Evolutionary conservation across 176 grass and related monocot species (phyloP).

Genomic region (Secale cereale): DNA sequence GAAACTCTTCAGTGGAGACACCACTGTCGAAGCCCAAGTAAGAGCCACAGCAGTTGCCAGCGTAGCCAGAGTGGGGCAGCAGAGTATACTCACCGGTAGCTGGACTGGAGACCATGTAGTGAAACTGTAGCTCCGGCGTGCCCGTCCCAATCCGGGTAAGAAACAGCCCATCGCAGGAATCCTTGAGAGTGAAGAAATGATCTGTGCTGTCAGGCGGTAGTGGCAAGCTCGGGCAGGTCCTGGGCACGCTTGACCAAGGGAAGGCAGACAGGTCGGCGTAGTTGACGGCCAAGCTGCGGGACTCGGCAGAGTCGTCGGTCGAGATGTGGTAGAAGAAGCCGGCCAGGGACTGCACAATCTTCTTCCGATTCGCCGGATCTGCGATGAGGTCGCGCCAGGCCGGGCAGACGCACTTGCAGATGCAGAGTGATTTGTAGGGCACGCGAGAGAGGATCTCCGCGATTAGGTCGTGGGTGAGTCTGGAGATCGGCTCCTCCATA

Average conservation of each 20-base stretch:
- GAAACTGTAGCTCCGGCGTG: too few species aligned
- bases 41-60: too few species aligned
- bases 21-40: not conserved
- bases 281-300: not conserved
- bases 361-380: not conserved
- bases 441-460: not conserved
- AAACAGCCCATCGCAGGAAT: not conserved
- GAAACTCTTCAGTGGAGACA: not conserved
- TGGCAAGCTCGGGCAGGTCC: not conserved
- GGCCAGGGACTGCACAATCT: not conserved
- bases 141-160: too few species aligned
- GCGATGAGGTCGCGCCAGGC: not conserved
- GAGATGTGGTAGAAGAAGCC: not conserved
- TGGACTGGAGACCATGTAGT: not conserved
- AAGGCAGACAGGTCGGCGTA: not conserved
- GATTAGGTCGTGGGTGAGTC: not conserved
- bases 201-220: not conserved
- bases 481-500: not conserved
- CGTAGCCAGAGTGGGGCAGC: not conserved
- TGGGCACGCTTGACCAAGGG: not conserved
- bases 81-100: not conserved
- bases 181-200: not conserved
- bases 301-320: too few species aligned
- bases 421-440: not conserved
- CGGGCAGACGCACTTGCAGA: not conserved